Percentiles rank a stretch among this genome's conserved stretches.
Conservation (phyloP, 2,329 filamentous ascomycete genomes). For the Aschersonia sp. region DNA sequence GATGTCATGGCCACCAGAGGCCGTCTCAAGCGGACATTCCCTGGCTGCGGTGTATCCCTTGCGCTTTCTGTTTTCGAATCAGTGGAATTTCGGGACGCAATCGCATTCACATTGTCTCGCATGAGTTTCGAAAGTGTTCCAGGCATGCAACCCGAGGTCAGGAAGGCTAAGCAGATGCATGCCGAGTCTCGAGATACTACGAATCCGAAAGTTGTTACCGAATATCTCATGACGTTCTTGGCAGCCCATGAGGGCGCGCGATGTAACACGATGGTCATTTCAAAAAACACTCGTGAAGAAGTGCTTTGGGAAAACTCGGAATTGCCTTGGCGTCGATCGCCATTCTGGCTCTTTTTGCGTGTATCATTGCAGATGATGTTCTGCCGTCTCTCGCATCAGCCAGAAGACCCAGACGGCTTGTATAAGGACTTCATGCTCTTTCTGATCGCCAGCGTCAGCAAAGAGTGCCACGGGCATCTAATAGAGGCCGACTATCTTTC, state of each 20-base stretch:
- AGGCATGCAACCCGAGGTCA: conserved; percentile 9
- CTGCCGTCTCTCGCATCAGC: background rate
- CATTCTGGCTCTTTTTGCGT: conserved; percentile 40
- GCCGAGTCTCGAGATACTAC: conserved; percentile 31
- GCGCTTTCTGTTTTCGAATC: conserved; percentile 4
- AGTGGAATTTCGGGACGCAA: conserved; percentile 5
- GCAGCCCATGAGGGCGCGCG: conserved; percentile 18
- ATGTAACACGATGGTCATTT: conserved; percentile 16
- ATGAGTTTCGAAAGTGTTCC: conserved; percentile 12
- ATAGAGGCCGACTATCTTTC: conserved; percentile 14
- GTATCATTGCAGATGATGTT: conserved; percentile 28
- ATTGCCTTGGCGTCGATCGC: conserved; percentile 31
- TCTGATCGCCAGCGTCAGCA: conserved; percentile 1
- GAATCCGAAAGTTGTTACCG: conserved; percentile 33
- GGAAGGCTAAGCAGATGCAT: conserved; percentile 20
- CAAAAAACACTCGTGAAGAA: conserved; percentile 40
- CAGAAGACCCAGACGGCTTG: background rate
- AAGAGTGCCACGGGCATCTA: background rate
- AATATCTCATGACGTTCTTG: conserved; percentile 26
- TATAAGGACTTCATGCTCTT: conserved; percentile 4
- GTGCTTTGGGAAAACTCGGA: conserved; percentile 22
- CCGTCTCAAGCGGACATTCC: conserved; percentile 15
- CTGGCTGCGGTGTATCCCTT: conserved; percentile 10
- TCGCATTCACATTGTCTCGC: conserved; percentile 9
- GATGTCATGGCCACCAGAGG: conserved; percentile 14